Percentiles rank a stretch among this genome's conserved stretches.
These are phyloP conservation scores for Microglena sp. DNA, from an alignment of 139 green algal species.

Conservation along the genomic window DNA sequence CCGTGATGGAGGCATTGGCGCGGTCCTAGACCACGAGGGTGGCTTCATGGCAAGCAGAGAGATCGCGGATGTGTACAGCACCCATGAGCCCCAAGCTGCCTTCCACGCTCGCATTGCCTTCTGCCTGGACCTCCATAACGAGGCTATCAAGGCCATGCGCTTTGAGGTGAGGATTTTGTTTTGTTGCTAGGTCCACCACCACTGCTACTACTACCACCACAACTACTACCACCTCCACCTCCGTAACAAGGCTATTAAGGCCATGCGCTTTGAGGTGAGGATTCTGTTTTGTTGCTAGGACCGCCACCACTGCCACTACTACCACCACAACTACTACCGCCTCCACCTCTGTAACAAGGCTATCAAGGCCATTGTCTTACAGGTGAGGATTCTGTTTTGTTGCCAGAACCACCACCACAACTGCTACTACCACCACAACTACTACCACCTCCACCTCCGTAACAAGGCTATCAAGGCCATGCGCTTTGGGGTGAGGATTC, in stretches of 20 bases:
- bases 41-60: conserved; percentile 55
- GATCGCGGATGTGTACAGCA: conserved; percentile 68
- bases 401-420: not conserved
- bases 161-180: conserved; percentile 33
- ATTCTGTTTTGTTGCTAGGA: not conserved
- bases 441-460: conserved; percentile 86
- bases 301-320: not conserved
- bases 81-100: conserved; percentile 28
- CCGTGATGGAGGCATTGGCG: conserved; percentile 81
- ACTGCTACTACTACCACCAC: conserved; percentile 12
- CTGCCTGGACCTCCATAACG: conserved; percentile 96
- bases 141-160: conserved; percentile 60
- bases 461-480: conserved; percentile 73
- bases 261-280: conserved; percentile 42
- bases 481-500: conserved; percentile 18
- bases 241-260: conserved; percentile 84
- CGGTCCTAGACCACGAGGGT: conserved; percentile 68
- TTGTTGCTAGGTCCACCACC: not conserved
- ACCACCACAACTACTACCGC: too few species aligned
- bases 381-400: not conserved
- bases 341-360: conserved; percentile 93
- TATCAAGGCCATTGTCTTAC: conserved; percentile 31
- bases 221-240: conserved; percentile 98
- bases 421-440: conserved; percentile 87
- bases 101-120: conserved; percentile 94